Evolutionary conservation across 805 yeast genomes (phyloP), one percentile per base, ranked within the genome.

Genomic region (Teunomyces tritomae): DNA sequence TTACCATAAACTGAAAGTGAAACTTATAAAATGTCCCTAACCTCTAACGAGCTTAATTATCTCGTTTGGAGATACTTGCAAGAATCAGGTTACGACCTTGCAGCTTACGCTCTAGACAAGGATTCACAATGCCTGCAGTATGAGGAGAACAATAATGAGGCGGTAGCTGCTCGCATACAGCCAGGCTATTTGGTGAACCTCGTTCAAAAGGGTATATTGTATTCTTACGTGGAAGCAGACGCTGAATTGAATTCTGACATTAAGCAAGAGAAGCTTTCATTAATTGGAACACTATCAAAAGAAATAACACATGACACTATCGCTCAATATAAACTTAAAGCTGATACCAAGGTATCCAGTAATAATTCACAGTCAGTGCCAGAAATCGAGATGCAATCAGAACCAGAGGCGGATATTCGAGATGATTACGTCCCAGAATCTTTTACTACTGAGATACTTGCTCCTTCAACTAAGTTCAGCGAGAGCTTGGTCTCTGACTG

Each of bases 61-160:
- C 77, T 94, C 56, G 80, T 92, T 46, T 94, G 97, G 96, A 71
- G 97, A 51, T 94, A 92, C 61, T 75, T 90, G 33, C 96, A 89
- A 61, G 98, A 94, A 63, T 73, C 84, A 5, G 95, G 95, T 2
- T 74, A 77, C 34, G 91, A 87, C 44, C 74, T 88, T 16, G 75
- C 94, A 1, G 90, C 96, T 0, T 82, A 78, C 58, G 95, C 97
- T 0, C 67, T 94, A 27, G 88, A 86, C 52, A 85, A 87, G 54
- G 91, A 87, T 55, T 73, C 92, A 0, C 69, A 77, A 16, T 84
- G 87, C 8, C 74, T 80, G 51, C 73, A 74, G 16, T 77, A 79
- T 50, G 96, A 71, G 45, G 57, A 59, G 9, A 43, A 83, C 40
- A 62, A 63, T 2, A 67, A 69, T 46, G 75, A 51, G 6, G 56